Conservation (phyloP, 169 alveolate species). For the Plasmodium coatneyi region DNA sequence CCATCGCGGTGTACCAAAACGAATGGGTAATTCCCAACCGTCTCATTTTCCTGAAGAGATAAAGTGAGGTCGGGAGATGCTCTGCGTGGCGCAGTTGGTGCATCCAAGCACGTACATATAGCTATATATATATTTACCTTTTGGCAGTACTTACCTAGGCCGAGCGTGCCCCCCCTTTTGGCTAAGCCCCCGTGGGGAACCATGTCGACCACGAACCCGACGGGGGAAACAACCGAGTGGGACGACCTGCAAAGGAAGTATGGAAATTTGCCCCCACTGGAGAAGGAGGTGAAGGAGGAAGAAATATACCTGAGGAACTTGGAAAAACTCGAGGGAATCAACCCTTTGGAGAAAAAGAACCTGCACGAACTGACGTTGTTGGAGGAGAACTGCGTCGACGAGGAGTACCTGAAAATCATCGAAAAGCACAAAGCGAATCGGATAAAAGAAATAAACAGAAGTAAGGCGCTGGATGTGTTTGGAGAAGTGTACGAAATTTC, state of each 20-base stretch:
- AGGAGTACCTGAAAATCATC: slow-evolving; percentile 41
- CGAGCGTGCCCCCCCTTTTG: neutral
- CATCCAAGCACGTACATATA: neutral
- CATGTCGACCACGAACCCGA: slow-evolving; percentile 93
- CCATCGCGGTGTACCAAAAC: neutral
- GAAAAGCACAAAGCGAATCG: slow-evolving; percentile 51
- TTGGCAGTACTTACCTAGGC: neutral
- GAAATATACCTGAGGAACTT: slow-evolving; percentile 77
- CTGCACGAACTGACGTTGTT: slow-evolving; percentile 49
- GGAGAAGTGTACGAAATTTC: slow-evolving; percentile 77
- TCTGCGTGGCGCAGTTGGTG: neutral
- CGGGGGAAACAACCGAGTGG: slow-evolving; percentile 91
- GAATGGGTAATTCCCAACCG: neutral
- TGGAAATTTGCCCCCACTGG: slow-evolving; percentile 89
- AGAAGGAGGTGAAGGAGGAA: slow-evolving; percentile 86
- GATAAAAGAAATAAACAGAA: slow-evolving; percentile 56
- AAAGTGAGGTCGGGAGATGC: neutral
- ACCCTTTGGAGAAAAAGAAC: slow-evolving; percentile 68
- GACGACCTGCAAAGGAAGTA: slow-evolving; percentile 91
- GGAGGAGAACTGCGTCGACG: slow-evolving; percentile 73
- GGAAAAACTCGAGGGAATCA: slow-evolving; percentile 64
- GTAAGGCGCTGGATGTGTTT: slow-evolving; percentile 55
- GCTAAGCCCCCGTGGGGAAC: neutral
- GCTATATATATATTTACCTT: neutral
- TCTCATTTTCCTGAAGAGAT: neutral